Conservation (phyloP, 768 basidiomycete genomes). For the Tulasnella sp. region DNA sequence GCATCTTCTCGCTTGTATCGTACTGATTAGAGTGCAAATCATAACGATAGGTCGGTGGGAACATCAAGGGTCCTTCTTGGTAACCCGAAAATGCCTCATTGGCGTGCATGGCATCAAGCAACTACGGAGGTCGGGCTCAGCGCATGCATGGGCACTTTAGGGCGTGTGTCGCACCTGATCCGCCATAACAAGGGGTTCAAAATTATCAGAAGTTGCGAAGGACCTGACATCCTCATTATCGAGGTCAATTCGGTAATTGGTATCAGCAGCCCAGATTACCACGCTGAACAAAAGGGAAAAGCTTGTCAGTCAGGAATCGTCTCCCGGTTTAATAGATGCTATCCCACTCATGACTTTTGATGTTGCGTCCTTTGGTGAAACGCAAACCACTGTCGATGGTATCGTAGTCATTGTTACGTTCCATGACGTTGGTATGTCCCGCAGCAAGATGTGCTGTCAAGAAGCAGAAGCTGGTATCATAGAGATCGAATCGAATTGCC, state of each 20-base stretch:
- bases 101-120: slow-evolving; percentile 58
- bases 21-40: slow-evolving; percentile 72
- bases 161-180: slow-evolving; percentile 58
- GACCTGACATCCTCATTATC: slow-evolving; percentile 69
- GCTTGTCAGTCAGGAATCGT: background rate
- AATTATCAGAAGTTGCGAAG: slow-evolving; percentile 51
- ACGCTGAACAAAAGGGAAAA: slow-evolving; percentile 39
- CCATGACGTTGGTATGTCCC: slow-evolving; percentile 82
- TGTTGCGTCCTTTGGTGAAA: slow-evolving; percentile 82
- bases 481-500: slow-evolving; percentile 82
- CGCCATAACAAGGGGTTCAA: slow-evolving; percentile 60
- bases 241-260: slow-evolving; percentile 87
- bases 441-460: slow-evolving; percentile 93
- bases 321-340: too few relatives aligned
- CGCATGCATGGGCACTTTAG: background rate
- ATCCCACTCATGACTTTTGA: slow-evolving; percentile 79
- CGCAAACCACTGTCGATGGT: slow-evolving; percentile 78
- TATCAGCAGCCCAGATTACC: slow-evolving; percentile 88
- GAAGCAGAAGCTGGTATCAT: slow-evolving; percentile 90
- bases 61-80: slow-evolving; percentile 80
- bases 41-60: slow-evolving; percentile 92
- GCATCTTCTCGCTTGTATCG: slow-evolving; percentile 91
- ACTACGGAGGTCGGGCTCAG: slow-evolving; percentile 31
- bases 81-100: slow-evolving; percentile 73
- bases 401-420: slow-evolving; percentile 83